Percentiles rank a stretch among this genome's conserved stretches.
These are phyloP conservation scores for Sugiyamaella boreocaroliniensis DNA, from an alignment of 805 yeast species.

Conservation along the genomic window DNA sequence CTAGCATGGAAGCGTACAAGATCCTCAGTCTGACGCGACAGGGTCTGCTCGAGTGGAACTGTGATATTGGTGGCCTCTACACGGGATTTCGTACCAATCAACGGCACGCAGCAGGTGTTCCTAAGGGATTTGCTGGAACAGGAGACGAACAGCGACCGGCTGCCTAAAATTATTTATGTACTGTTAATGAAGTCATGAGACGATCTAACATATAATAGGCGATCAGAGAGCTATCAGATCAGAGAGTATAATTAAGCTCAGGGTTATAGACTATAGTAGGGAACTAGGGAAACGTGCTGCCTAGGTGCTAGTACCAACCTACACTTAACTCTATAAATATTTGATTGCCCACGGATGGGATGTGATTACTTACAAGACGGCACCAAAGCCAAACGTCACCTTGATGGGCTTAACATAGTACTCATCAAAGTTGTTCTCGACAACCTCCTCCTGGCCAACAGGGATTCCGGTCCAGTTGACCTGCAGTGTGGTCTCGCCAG, in stretches of 20 bases:
- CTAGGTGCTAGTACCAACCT: no score
- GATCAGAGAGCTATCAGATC: no score
- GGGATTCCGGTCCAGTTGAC: constrained; percentile 86
- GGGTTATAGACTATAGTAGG: no score
- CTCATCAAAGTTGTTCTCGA: constrained; percentile 75
- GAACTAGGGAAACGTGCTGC: no score
- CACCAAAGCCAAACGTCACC: constrained; percentile 90
- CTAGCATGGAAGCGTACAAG: constrained; percentile 73
- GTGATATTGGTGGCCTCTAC: constrained; percentile 41
- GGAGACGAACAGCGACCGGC: not conserved
- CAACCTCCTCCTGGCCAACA: constrained; percentile 88
- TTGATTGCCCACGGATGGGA: not conserved
- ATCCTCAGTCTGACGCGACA: constrained; percentile 45
- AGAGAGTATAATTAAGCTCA: no score
- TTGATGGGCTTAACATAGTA: constrained; percentile 87
- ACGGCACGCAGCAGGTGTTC: constrained; percentile 77
- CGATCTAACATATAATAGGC: no score
- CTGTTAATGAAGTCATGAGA: not conserved
- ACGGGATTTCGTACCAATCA: constrained; percentile 34
- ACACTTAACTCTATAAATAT: constrained; percentile 8
- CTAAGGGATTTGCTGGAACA: constrained; percentile 54
- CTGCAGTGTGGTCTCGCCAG: constrained; percentile 75
- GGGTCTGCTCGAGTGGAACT: constrained; percentile 49
- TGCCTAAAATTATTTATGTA: no score
- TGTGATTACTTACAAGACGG: constrained; percentile 51